Conservation (phyloP, 306 rosid species). For the Rosa lucieae region DNA sequence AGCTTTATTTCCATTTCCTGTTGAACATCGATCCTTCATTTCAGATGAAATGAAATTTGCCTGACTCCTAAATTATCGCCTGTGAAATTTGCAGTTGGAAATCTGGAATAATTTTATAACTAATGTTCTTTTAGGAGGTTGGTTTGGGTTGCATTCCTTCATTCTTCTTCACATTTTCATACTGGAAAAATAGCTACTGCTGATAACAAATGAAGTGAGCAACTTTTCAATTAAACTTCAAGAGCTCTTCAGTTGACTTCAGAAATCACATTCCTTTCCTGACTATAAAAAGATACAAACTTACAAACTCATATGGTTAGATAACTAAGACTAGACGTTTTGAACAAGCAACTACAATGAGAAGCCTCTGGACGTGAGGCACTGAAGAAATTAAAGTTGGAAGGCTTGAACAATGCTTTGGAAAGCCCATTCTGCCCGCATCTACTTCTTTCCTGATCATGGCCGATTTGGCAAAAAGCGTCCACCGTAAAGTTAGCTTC, state of each 20-base stretch:
- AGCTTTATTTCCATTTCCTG: neutral
- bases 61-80: neutral
- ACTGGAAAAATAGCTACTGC: neutral
- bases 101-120: neutral
- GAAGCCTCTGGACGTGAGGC: neutral
- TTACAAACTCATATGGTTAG: neutral
- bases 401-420: neutral
- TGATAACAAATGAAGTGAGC: neutral
- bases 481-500: neutral
- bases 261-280: neutral
- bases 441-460: neutral
- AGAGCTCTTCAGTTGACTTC: neutral
- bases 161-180: neutral
- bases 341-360: neutral
- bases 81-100: conserved; percentile 9
- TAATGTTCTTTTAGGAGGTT: neutral
- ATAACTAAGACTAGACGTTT: neutral
- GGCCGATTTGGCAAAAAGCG: neutral
- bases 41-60: conserved; percentile 18
- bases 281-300: neutral
- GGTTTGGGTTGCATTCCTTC: neutral
- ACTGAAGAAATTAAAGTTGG: neutral
- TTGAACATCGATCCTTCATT: conserved; percentile 4
- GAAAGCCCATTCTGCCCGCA: neutral
- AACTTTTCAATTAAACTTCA: neutral